Base-by-base conservation (phyloP, 495 filamentous ascomycete genomes). In the Apiosordaria backusii region DNA sequence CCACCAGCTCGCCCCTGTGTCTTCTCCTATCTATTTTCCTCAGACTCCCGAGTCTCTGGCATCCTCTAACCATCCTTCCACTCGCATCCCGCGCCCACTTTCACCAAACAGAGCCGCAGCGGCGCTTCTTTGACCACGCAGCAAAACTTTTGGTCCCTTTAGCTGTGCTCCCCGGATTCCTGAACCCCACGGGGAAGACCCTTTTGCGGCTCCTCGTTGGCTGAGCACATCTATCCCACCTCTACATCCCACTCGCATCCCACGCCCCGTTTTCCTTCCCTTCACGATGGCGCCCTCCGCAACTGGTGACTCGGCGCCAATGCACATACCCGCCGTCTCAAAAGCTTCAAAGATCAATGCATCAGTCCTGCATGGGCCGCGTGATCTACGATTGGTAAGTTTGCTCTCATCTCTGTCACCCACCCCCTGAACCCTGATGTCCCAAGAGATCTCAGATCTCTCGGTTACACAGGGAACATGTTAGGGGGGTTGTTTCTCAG, bases 301-400 rank as follows among this genome's bases (percentile, higher is more conserved):
- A 64, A 76, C 75, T 68, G 70, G 63, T 67, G 78, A 81, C 68
- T 62, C 68, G 65, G 68, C 74, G 67, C 78, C 78, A 73, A 78
- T 81, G 76, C 79, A 81, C 66, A 67, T 80, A 72, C 75, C 79
- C 72, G 72, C 74, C 50, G 67, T 70, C 65, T 76, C 79, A 25
- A 80, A 80, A 70, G 65, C 71, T 63, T 78, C 79, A 62, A 74
- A 76, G 70, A 73, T 83, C 67, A 79, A 69, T 71, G 83, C 83
- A 50, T 84, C 81, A 22, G 83, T 85, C 55, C 71, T 85, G 60
- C 77, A 84, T 74, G 82, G 82, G 7, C 76, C 82, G 27, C 76
- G 78, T 29, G 81, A 84, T 68, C 69, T 85, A 52, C 77, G 80
- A 75, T 74, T 85, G 76, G 83, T 85, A 75, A 74, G 74, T 67